Evolutionary conservation across 2,329 filamentous ascomycete genomes (phyloP), one percentile per base, ranked within the genome.

Genomic region (Trichophyton schoenleinii): DNA sequence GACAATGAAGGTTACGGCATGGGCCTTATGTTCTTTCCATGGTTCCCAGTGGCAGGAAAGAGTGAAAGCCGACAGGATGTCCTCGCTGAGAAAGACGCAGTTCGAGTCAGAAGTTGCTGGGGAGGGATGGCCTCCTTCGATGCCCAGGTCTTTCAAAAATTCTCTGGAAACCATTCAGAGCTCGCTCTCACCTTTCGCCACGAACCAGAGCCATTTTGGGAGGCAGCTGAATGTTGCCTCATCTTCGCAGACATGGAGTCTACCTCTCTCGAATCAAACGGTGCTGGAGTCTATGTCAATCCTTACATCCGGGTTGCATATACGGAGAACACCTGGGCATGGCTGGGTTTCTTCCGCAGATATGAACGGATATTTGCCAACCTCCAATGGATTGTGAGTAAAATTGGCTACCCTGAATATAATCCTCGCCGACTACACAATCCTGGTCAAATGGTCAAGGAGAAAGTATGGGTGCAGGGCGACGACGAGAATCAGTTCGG

Each of bases 361-460:
- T 63, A 57, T 53, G 62, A 63, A 53, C 60, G 60, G 31, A 44
- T 58, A 28, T 63, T 63, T 31, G 46, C 36, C 48, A 63, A 63
- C 31, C 46, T 63, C 15, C 62, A 63, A 41, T 63, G 61, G n/a
- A 49, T 63, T 36, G 62, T 60, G 18, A 63, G 62, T 48, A 63
- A 60, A 52, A 60, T 63, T 41, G 42, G 53, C 8, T 62, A 63
- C n/a, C 62, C 62, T 13, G 62, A 63, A 62, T 60, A 63, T 46
- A 63, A 63, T 22, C 62, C 62, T 31, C 62, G 62, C n/a, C 57
- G 60, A 6, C 41, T 60, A 18, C 31, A 61, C 22, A 41, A 31
- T 11, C 28, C 60, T 9, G 62, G 62, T 3, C 36, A 63, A 41
- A n/a, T 49, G 31, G 57, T 60, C 44, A 42, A 52, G 20, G 44